phyloP scores from a whole-genome alignment of 345 rosid genomes.

The Sonneratia alba region DNA sequence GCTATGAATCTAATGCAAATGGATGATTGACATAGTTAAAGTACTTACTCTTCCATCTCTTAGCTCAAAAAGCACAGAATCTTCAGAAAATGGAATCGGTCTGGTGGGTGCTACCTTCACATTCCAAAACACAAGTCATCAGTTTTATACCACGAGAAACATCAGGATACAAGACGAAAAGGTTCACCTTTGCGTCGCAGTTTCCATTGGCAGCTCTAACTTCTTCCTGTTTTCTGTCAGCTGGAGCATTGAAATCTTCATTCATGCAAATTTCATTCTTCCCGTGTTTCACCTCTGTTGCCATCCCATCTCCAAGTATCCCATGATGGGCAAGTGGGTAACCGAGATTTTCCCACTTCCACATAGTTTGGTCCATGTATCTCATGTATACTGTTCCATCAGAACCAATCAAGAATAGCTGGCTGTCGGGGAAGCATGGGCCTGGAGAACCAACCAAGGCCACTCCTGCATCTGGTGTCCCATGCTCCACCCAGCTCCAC shows the following conservation, averaged over 20 bases:
- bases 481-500: slow-evolving; percentile 67
- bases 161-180: background rate
- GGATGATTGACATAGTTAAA: background rate
- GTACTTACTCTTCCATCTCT: slow-evolving; percentile 64
- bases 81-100: slow-evolving; percentile 51
- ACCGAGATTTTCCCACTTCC: slow-evolving; percentile 56
- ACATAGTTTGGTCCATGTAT: slow-evolving; percentile 37
- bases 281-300: background rate
- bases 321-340: slow-evolving; percentile 21
- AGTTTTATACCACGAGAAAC: background rate
- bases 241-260: slow-evolving; percentile 21
- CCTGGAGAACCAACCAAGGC: slow-evolving; percentile 45
- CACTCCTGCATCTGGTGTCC: slow-evolving; percentile 46
- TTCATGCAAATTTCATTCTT: slow-evolving; percentile 25
- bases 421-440: slow-evolving; percentile 45
- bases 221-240: slow-evolving; percentile 12
- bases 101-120: slow-evolving; percentile 53
- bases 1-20: background rate
- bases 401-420: slow-evolving; percentile 46
- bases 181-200: slow-evolving; percentile 2
- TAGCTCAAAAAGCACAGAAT: slow-evolving; percentile 47
- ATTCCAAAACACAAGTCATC: slow-evolving; percentile 1
- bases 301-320: slow-evolving; percentile 13
- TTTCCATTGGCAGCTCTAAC: slow-evolving; percentile 35
- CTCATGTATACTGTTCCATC: slow-evolving; percentile 51